Evolutionary conservation across 257 asterid species (phyloP), one percentile per base, ranked within the genome.

Genomic region (Ocimum tenuiflorum): DNA sequence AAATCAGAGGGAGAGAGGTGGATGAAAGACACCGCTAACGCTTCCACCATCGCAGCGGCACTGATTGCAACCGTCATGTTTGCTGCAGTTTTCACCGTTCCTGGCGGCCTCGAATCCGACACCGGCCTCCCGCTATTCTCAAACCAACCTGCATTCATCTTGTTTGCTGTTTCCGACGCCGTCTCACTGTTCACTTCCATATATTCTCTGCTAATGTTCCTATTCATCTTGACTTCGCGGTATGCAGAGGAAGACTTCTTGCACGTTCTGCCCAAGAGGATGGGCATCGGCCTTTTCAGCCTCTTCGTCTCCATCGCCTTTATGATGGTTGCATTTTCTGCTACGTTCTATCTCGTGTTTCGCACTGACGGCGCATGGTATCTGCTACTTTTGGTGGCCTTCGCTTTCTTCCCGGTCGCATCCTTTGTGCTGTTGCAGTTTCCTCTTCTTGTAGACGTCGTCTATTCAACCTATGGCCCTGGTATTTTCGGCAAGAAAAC

Each of bases 1-100:
- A 67, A 52, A 59, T 27, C 9, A 2, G 60, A 68, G 1, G 78
- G 75, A 38, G 78, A 63, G 50, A 51, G 10, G 22, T 73, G 78
- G 82, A 60, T 69, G 77, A 73, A 66, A 60, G 71, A 60, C 56
- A 74, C 74, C 3, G 65, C 77, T 0, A 70, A 31, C 22, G 70
- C 80, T 0, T 65, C 65, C 38, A 65, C 47, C 0, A 35, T 70
- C 2, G 54, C 65, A 5, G 79, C 82, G 38, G 60, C 79, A 31
- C 36, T 78, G 0, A 70, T 78, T 13, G 64, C 72, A 27, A 27
- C 79, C 0, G 63, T 78, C 1, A 43, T 75, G 46, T 74, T 78
- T 31, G 69, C 69, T 10, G 68, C 78, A 2, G 65, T 68, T 4
- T 54, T 76, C 33, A 67, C 72, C 0, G 54, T 77, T 3, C 78